Percentiles rank a stretch among this genome's conserved stretches.
phyloP scores from a whole-genome alignment of 1,139 yeast species.

The Taphrina flavorubra region DNA sequence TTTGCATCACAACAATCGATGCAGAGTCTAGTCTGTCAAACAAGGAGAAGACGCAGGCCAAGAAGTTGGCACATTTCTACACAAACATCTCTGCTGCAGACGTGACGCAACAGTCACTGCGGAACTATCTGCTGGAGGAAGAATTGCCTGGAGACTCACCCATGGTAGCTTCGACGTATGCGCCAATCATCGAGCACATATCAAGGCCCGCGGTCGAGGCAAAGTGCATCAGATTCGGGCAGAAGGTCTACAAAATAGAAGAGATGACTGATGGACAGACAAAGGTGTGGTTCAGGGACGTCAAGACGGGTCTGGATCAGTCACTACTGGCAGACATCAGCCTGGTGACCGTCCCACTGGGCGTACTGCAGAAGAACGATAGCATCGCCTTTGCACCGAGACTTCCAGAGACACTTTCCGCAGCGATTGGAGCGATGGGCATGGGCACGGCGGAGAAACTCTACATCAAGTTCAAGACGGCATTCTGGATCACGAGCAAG shows the following conservation, averaged over 20 bases:
- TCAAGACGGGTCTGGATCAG: background rate
- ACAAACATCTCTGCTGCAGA: constrained; percentile 30
- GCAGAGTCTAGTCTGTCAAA: background rate
- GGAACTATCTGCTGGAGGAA: constrained; percentile 25
- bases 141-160: constrained; percentile 28
- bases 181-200: constrained; percentile 12
- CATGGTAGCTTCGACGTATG: constrained; percentile 27
- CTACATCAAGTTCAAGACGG: constrained; percentile 17
- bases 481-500: constrained; percentile 10
- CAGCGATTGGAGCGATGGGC: constrained; percentile 9
- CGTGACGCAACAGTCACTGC: constrained; percentile 23
- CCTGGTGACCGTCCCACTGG: constrained; percentile 55
- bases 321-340: constrained; percentile 52
- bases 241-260: constrained; percentile 5
- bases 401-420: constrained; percentile 49
- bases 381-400: constrained; percentile 55
- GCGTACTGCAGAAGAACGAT: constrained; percentile 53
- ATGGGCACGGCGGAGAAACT: constrained; percentile 30
- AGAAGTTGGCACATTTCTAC: constrained; percentile 25
- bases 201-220: constrained; percentile 5
- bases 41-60: constrained; percentile 5
- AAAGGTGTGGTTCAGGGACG: background rate
- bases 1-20: constrained; percentile 10
- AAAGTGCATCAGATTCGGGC: background rate
- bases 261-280: background rate